Conservation (phyloP, 2,329 filamentous ascomycete genomes). For the Thielaviopsis ethacetica region DNA sequence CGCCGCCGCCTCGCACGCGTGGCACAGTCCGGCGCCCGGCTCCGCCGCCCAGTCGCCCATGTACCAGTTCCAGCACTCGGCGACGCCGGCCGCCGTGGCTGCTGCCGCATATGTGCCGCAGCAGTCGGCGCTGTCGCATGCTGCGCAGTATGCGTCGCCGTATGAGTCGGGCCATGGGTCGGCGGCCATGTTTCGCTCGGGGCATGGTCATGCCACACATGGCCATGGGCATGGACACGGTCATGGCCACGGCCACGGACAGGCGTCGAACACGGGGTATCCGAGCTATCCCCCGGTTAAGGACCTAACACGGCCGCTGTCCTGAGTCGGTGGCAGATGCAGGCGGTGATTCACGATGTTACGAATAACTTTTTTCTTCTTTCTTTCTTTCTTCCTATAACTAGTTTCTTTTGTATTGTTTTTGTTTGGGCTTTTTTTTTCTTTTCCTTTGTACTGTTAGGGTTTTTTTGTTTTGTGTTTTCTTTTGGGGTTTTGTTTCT, state of each 20-base stretch:
- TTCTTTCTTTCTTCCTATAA: background rate
- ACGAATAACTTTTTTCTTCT: slow-evolving; percentile 17
- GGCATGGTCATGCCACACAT: background rate
- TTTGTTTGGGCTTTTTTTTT: background rate
- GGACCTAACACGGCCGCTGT: background rate
- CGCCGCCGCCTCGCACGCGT: background rate
- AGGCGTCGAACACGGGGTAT: background rate
- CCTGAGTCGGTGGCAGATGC: background rate
- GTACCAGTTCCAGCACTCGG: background rate
- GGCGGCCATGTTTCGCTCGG: background rate
- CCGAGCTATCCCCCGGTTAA: background rate
- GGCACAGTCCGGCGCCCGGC: background rate
- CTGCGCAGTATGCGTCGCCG: background rate
- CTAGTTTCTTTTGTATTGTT: too few species aligned
- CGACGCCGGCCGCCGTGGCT: background rate
- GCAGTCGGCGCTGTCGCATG: background rate
- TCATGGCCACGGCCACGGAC: background rate
- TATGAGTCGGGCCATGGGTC: background rate
- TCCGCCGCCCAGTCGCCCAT: background rate
- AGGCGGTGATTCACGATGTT: background rate
- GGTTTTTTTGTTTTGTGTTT: too few species aligned
- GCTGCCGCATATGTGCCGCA: background rate
- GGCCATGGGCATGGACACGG: background rate
- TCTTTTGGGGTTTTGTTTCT: too few species aligned
- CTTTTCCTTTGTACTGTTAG: background rate